phyloP scores from a whole-genome alignment of 345 rosid species.

The Camelina hispida region DNA sequence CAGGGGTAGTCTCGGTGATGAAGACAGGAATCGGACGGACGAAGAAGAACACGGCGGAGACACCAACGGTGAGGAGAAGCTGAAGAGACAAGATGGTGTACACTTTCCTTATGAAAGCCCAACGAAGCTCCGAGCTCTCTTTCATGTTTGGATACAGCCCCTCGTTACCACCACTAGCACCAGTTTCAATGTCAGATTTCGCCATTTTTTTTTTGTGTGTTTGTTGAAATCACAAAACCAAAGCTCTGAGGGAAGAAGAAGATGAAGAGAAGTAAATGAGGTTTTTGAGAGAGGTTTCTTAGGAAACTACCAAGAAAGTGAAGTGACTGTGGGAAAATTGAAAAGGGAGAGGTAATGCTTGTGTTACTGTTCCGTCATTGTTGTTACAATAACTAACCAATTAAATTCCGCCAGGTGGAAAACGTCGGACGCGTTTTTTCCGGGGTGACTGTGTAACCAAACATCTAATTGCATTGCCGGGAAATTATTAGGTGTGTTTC shows the following conservation, averaged over 20 bases:
- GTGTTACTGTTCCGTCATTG: slow-evolving; percentile 7
- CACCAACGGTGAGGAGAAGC: slow-evolving; percentile 49
- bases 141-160: slow-evolving; percentile 55
- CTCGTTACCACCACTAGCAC: slow-evolving; percentile 10
- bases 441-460: slow-evolving; percentile 1
- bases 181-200: slow-evolving; percentile 39
- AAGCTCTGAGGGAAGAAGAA: not conserved
- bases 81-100: slow-evolving; percentile 58
- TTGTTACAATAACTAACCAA: not conserved
- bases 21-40: slow-evolving; percentile 50
- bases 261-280: not conserved
- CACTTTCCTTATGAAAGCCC: slow-evolving; percentile 71
- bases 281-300: not conserved
- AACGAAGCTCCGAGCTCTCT: slow-evolving; percentile 62
- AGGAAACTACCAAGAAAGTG: slow-evolving; percentile 15
- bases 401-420: slow-evolving; percentile 2
- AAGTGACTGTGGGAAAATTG: not conserved
- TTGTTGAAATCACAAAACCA: not conserved
- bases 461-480: not conserved
- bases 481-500: not conserved
- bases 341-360: not conserved
- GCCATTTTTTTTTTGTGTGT: slow-evolving; percentile 31
- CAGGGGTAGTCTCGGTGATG: slow-evolving; percentile 46
- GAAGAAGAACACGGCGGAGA: slow-evolving; percentile 52
- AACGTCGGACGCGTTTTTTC: not conserved